Evolutionary conservation across 495 filamentous ascomycete genomes (phyloP).

Genomic region (Aspergillus wentii): DNA sequence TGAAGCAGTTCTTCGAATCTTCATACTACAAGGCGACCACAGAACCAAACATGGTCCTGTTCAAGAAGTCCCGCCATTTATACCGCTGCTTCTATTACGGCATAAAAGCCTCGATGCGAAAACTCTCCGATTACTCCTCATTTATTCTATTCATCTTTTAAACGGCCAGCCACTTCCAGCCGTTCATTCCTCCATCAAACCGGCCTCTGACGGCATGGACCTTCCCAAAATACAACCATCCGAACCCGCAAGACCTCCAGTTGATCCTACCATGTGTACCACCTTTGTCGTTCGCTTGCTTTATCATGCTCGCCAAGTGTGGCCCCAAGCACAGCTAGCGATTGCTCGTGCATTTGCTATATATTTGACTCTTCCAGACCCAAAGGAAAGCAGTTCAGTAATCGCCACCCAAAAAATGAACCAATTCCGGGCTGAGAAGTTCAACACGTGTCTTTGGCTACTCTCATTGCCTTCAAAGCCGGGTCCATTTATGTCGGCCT

Average conservation of each 20-base stretch:
- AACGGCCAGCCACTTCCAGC: constrained; percentile 23
- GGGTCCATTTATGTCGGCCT: constrained; percentile 43
- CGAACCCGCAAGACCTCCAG: constrained; percentile 7
- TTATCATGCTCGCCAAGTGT: constrained; percentile 51
- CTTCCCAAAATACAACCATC: constrained; percentile 11
- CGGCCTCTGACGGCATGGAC: constrained; percentile 4
- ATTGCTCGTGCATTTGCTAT: constrained; percentile 38
- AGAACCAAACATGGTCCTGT: constrained; percentile 2
- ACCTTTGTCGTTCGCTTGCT: constrained; percentile 49
- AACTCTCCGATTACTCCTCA: constrained; percentile 40
- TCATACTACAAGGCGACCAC: constrained; percentile 25
- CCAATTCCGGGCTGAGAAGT: constrained; percentile 24
- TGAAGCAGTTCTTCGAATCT: constrained; percentile 37
- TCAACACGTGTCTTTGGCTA: constrained; percentile 51
- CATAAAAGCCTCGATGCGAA: constrained; percentile 31
- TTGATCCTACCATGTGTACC: constrained; percentile 25
- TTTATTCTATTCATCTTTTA: constrained; percentile 35
- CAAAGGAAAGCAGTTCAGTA: constrained; percentile 1
- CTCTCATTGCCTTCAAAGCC: constrained; percentile 48
- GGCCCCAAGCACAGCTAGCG: constrained; percentile 48
- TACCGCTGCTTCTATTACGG: constrained; percentile 47
- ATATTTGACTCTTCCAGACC: constrained; percentile 20
- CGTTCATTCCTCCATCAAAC: not conserved
- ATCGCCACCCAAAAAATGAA: constrained; percentile 9
- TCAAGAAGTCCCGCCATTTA: constrained; percentile 38